These are phyloP conservation scores for Neophaeococcomyces mojaviensis DNA, from an alignment of 2,329 filamentous ascomycete genomes.

Conservation along the genomic window DNA sequence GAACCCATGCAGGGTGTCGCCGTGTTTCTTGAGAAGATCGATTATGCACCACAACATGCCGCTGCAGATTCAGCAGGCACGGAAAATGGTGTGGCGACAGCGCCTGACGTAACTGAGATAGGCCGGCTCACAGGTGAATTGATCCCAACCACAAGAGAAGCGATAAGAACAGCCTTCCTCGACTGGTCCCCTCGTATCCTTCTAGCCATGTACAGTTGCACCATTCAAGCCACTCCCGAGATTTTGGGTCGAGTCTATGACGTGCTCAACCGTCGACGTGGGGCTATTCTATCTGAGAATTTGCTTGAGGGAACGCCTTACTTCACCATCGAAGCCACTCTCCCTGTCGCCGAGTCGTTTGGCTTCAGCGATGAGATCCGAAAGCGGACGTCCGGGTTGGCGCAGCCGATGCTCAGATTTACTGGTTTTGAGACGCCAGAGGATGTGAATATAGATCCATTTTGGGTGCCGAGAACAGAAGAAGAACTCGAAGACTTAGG, in stretches of 20 bases:
- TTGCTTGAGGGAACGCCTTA: slow-evolving; percentile 95
- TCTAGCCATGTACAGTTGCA: slow-evolving; percentile 95
- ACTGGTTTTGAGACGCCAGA: slow-evolving; percentile 77
- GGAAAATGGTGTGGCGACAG: slow-evolving; percentile 22
- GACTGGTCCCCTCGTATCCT: slow-evolving; percentile 96
- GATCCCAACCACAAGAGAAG: slow-evolving; percentile 77
- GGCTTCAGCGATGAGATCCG: slow-evolving; percentile 95
- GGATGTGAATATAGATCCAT: slow-evolving; percentile 68
- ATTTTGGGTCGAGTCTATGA: slow-evolving; percentile 93
- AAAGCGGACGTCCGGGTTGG: slow-evolving; percentile 83
- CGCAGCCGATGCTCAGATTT: slow-evolving; percentile 88
- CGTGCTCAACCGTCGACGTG: slow-evolving; percentile 89
- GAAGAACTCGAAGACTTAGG: slow-evolving; percentile 95
- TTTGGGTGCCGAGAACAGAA: slow-evolving; percentile 95
- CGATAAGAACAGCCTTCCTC: slow-evolving; percentile 77
- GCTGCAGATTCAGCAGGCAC: background rate
- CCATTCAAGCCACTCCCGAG: slow-evolving; percentile 87
- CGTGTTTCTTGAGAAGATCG: slow-evolving; percentile 69
- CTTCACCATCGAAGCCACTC: slow-evolving; percentile 80
- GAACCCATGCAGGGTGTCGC: slow-evolving; percentile 92
- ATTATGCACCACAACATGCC: slow-evolving; percentile 54
- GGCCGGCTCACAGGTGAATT: slow-evolving; percentile 85
- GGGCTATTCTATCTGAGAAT: slow-evolving; percentile 78
- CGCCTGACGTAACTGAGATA: slow-evolving; percentile 54
- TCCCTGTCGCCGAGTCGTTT: slow-evolving; percentile 92